Evolutionary conservation across 2,329 filamentous ascomycete genomes (phyloP), one percentile per base, ranked within the genome.

Genomic region (Alternaria angustiovoidea): DNA sequence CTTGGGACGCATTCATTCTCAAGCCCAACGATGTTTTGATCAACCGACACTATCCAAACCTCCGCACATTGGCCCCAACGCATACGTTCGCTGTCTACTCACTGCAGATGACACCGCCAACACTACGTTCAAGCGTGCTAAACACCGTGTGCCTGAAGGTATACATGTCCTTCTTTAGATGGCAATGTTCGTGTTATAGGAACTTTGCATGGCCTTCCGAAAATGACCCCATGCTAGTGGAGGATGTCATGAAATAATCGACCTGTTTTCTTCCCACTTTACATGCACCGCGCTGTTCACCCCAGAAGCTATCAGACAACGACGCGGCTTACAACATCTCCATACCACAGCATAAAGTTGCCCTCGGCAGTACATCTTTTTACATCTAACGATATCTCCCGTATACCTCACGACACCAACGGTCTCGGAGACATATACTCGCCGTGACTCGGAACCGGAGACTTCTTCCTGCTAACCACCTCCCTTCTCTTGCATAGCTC

Each of bases 311-410:
- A 9, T 24, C 16, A 24, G 14, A 38, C 46, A 14, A 2, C 4
- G 16, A 36, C 46, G 46, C 30, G 16, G 32, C 22, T n/a, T 38
- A 14, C 16, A n/a, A n/a, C 14, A 30, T 38, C 20, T 5, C 22
- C 5, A 32, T 36, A 20, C 44, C 30, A 42, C 54, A 81, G 46
- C 46, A 26, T 48, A n/a, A 8, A 6, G 9, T 14, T 38, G n/a
- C 32, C 5, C 8, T 18, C 32, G 20, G 32, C 18, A 49, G 20
- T 12, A 49, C n/a, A 9, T 20, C 24, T 26, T 30, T 14, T 5
- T 49, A 38, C 36, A 9, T 49, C 22, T 16, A 38, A 36, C 32
- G 3, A 38, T 8, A 26, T 14, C 32, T 36, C 24, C 46, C 20
- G 20, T 38, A 38, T 26, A 9, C 26, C 22, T 16, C 22, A 18